Percentiles rank a stretch among this genome's conserved stretches.
These are phyloP conservation scores for Gomphus bonarii DNA, from an alignment of 1,284 basidiomycete species.

Conservation along the genomic window DNA sequence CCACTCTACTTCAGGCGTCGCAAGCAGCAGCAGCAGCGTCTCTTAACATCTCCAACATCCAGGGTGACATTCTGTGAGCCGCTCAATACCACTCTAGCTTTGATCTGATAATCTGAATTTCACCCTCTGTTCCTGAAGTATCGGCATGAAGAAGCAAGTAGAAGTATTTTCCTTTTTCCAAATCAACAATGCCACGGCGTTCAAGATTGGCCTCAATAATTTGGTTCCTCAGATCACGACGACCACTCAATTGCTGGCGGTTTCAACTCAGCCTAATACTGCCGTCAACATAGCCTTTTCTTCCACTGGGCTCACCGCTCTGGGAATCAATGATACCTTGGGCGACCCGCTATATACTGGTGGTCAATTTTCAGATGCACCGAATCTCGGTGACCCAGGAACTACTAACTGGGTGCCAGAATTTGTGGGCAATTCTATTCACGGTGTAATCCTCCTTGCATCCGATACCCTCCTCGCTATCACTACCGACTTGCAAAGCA, in stretches of 20 bases:
- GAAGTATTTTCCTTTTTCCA: constrained; percentile 26
- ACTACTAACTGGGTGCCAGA: constrained; percentile 22
- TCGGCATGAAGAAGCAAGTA: constrained; percentile 23
- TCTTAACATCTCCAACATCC: constrained; percentile 11
- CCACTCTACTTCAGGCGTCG: neutral
- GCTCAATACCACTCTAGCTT: no score
- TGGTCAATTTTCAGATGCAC: constrained; percentile 11
- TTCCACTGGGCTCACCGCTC: constrained; percentile 21
- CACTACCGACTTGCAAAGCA: neutral
- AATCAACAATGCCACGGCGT: constrained; percentile 12
- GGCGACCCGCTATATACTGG: constrained; percentile 21
- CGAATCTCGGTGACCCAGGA: constrained; percentile 16
- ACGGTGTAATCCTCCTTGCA: constrained; percentile 28
- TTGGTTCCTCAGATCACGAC: neutral
- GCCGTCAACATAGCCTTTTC: constrained; percentile 26
- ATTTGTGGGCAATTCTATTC: constrained; percentile 22
- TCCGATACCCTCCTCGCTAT: constrained; percentile 21
- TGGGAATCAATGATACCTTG: constrained; percentile 28
- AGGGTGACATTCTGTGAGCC: constrained; percentile 13
- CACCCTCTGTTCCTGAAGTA: constrained; percentile 16
- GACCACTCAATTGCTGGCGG: neutral
- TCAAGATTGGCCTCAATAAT: neutral
- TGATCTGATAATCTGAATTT: neutral
- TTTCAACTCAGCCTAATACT: constrained; percentile 10
- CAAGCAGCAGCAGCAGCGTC: neutral